Evolutionary conservation across 371 early-diverging fungal species (phyloP), one percentile per base, ranked within the genome.

Genomic region (Smittium culicis): DNA sequence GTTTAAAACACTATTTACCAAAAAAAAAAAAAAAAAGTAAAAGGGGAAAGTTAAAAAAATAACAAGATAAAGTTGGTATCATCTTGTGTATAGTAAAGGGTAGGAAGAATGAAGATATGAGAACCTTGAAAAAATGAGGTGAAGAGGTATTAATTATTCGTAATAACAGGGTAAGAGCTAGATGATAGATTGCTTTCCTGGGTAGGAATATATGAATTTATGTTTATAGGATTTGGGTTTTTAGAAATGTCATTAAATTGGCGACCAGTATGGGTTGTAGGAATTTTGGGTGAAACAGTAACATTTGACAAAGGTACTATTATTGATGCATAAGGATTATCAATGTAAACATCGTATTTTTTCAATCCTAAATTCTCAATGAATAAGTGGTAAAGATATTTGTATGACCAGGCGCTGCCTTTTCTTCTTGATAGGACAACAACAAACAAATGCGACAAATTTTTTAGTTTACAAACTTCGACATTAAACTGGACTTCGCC

Each of bases 341-440:
- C 29, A 3, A 66, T 31, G 29, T 66, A 66, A 11, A 27, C 14
- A 33, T 14, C 54, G 30, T 31, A 35, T 17, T 59, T 34, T 28
- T 62, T 61, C 68, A 77, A 68, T 0, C 71, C 73, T 65, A 77
- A 68, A 24, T 27, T 54, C 67, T 77, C 77, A 57, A 71, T 72
- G 32, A 77, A 70, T 33, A 76, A 71, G 70, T 92, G 86, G 76
- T 94, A 94, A 30, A 96, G 72, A 70, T 84, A 85, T 81, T 94
- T 93, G 82, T 92, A 95, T 0, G 85, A 83, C 96, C 94, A 95
- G 33, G 89, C 83, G 74, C 92, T 93, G 66, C 96, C 96, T 68
- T 87, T 84, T 78, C 89, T 79, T 61, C 96, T 85, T 71, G 91
- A 85, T 73, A 96, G 84, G 71, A 92, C 90, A 35, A 96, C 92